phyloP scores from a whole-genome alignment of 2,329 filamentous ascomycete species.

The Phaeosphaeriaceae sp. region DNA sequence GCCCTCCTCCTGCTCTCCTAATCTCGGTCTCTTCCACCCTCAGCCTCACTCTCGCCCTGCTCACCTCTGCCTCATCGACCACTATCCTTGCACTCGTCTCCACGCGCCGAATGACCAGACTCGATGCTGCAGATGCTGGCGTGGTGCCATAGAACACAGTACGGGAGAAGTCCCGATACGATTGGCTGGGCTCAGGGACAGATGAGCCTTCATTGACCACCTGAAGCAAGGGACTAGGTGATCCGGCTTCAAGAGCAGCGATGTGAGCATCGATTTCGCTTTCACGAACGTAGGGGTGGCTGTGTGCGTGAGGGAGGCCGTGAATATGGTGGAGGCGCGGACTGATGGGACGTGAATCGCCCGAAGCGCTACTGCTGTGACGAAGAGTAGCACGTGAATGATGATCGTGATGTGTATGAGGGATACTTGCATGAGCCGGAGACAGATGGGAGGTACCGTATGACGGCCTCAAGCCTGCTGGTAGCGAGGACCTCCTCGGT shows the following conservation, averaged over 20 bases:
- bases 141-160: conserved; percentile 15
- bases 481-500: conserved; percentile 16
- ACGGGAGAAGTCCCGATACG: conserved; percentile 11
- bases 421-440: too few species aligned
- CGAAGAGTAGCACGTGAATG: not conserved
- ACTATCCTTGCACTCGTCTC: not conserved
- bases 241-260: conserved; percentile 17
- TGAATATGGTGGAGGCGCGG: conserved; percentile 27
- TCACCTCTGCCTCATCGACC: not conserved
- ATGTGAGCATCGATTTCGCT: conserved; percentile 26
- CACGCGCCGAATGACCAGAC: not conserved
- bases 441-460: not conserved
- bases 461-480: not conserved
- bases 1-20: not conserved
- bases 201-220: not conserved
- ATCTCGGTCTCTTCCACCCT: not conserved
- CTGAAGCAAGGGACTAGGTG: conserved; percentile 15
- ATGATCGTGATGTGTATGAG: too few species aligned
- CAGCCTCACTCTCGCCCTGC: not conserved
- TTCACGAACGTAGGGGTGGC: conserved; percentile 30
- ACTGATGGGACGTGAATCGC: conserved; percentile 21
- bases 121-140: not conserved
- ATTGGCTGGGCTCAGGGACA: not conserved
- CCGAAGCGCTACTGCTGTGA: not conserved
- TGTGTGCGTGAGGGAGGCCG: conserved; percentile 19